These are phyloP conservation scores for Magnusiomyces suaveolens DNA, from an alignment of 1,139 yeast genomes.

Conservation along the genomic window DNA sequence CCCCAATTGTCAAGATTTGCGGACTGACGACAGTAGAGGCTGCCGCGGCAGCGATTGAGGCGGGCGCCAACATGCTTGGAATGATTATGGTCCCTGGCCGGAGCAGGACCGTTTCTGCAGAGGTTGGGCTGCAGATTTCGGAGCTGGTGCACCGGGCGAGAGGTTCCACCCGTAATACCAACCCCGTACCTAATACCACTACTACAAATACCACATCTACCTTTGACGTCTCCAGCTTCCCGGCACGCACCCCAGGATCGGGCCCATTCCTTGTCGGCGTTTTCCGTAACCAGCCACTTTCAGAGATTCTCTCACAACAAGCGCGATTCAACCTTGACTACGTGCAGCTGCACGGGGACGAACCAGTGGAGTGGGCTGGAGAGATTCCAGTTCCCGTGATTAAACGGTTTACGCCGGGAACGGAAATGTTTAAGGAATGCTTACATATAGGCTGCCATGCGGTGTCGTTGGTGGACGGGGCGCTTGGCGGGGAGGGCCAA, in stretches of 20 bases:
- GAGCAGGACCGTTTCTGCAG: constrained; percentile 53
- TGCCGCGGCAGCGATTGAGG: constrained; percentile 55
- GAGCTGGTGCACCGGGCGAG: constrained; percentile 20
- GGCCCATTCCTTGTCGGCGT: constrained; percentile 81
- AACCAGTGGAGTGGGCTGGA: constrained; percentile 49
- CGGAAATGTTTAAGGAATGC: constrained; percentile 33
- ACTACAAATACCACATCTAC: background rate
- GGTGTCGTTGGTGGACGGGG: constrained; percentile 70
- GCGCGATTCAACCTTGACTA: constrained; percentile 52
- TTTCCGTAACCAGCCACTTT: constrained; percentile 68
- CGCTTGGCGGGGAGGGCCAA: constrained; percentile 85
- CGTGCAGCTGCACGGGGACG: constrained; percentile 85
- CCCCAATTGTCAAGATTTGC: constrained; percentile 60
- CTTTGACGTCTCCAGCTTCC: background rate
- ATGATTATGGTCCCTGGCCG: constrained; percentile 79
- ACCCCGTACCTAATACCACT: no score
- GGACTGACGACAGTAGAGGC: constrained; percentile 64
- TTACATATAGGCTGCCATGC: constrained; percentile 38
- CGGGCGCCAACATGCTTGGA: constrained; percentile 73
- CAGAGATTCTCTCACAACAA: constrained; percentile 46
- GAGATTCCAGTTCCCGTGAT: constrained; percentile 54
- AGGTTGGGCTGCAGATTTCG: constrained; percentile 48
- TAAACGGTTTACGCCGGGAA: constrained; percentile 61
- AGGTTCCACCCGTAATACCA: background rate
- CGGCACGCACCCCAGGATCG: background rate